Evolutionary conservation across 441 rosid species (phyloP).

Genomic region (Francoa sonchifolia): DNA sequence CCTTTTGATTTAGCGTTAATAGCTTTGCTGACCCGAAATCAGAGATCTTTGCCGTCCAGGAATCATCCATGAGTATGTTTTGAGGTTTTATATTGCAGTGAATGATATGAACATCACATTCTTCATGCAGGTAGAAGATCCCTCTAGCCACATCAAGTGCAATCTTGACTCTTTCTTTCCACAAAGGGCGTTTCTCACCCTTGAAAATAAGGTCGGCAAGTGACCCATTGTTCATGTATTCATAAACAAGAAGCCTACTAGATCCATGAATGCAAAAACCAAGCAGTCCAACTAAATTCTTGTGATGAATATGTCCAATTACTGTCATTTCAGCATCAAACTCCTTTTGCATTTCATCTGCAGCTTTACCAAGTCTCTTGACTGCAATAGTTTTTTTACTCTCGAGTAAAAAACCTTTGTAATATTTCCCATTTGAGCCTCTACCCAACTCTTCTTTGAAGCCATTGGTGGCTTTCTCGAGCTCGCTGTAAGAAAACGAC

Average conservation of each 20-base stretch:
- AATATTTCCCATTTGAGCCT: constrained; percentile 15
- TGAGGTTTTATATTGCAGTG: constrained; percentile 7
- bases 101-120: background rate
- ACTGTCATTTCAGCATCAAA: background rate
- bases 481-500: constrained; percentile 5
- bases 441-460: constrained; percentile 15
- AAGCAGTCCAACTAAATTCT: background rate
- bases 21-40: background rate
- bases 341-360: background rate
- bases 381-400: background rate
- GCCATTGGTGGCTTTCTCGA: constrained; percentile 8
- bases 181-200: background rate
- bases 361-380: background rate
- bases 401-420: constrained; percentile 7
- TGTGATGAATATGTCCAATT: background rate
- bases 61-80: constrained; percentile 3
- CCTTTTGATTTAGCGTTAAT: constrained; percentile 7
- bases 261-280: background rate
- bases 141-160: background rate
- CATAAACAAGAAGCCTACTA: constrained; percentile 1
- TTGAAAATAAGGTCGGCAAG: background rate
- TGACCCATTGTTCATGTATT: background rate
- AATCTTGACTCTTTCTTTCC: background rate
- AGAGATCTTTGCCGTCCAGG: background rate
- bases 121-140: background rate